Percentiles rank a stretch among this genome's conserved stretches.
Conservation (phyloP, 163 green algal species). For the Picocystis sp. region DNA sequence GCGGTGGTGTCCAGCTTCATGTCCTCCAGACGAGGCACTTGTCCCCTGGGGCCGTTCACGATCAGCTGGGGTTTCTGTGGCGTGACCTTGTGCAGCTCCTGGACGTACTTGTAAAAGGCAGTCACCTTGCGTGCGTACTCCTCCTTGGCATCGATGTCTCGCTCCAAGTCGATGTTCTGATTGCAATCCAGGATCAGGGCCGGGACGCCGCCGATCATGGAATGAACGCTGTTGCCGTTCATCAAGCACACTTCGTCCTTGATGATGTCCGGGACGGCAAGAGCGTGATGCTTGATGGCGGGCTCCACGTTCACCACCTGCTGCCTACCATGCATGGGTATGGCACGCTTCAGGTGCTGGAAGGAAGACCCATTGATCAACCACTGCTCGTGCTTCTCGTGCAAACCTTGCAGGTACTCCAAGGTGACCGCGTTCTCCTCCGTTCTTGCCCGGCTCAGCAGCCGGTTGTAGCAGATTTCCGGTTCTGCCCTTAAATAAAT, state of each 20-base stretch:
- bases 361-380: conserved; percentile 20
- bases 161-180: conserved; percentile 21
- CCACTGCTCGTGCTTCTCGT: conserved; percentile 79
- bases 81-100: too few species aligned
- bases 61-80: too few species aligned
- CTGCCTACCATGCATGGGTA: background rate
- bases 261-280: conserved; percentile 11
- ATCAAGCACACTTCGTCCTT: conserved; percentile 8
- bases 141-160: conserved; percentile 14
- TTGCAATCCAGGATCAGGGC: conserved; percentile 35
- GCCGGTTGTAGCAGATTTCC: conserved; percentile 54
- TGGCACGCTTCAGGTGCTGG: background rate
- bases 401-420: conserved; percentile 67
- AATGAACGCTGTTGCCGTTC: background rate
- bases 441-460: conserved; percentile 29
- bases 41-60: too few species aligned
- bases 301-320: conserved; percentile 5
- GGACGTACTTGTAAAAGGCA: conserved; percentile 17
- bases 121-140: conserved; percentile 14
- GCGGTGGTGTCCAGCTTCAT: too few species aligned
- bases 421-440: conserved; percentile 52
- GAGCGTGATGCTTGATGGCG: background rate
- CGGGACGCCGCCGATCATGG: conserved; percentile 14
- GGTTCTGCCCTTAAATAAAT: conserved; percentile 78
- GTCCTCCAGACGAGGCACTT: too few species aligned